Percentiles rank a stretch among this genome's conserved stretches.
phyloP scores from a whole-genome alignment of 495 filamentous ascomycete genomes.

The Terfezia claveryi region DNA sequence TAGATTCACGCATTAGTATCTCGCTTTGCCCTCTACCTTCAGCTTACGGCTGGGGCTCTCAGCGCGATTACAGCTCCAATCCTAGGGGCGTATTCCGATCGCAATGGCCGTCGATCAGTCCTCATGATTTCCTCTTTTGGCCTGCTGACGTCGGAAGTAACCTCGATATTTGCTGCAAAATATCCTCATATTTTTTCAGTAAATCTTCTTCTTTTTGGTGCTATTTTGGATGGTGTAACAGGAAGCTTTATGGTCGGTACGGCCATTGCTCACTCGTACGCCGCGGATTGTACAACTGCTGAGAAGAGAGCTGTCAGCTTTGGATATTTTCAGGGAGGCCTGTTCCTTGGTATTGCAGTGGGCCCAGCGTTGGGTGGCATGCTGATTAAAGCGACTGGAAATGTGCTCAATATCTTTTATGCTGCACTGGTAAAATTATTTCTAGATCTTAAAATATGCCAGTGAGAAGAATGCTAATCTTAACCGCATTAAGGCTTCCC shows the following conservation, averaged over 20 bases:
- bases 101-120: slow-evolving; percentile 54
- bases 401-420: slow-evolving; percentile 56
- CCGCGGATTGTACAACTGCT: slow-evolving; percentile 65
- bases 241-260: slow-evolving; percentile 71
- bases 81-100: slow-evolving; percentile 68
- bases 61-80: slow-evolving; percentile 58
- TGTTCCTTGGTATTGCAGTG: slow-evolving; percentile 68
- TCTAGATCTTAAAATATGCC: too few species aligned
- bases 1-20: slow-evolving; percentile 55
- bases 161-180: slow-evolving; percentile 53
- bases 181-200: slow-evolving; percentile 49
- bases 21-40: slow-evolving; percentile 51
- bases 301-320: slow-evolving; percentile 64
- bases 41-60: slow-evolving; percentile 45
- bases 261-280: slow-evolving; percentile 66
- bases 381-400: slow-evolving; percentile 45
- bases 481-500: slow-evolving; percentile 25
- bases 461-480: too few species aligned
- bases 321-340: slow-evolving; percentile 65
- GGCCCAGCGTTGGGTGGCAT: slow-evolving; percentile 63
- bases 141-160: slow-evolving; percentile 42
- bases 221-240: slow-evolving; percentile 53
- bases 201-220: slow-evolving; percentile 51
- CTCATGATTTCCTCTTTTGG: slow-evolving; percentile 47
- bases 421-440: slow-evolving; percentile 28